phyloP scores from a whole-genome alignment of 169 alveolate genomes.

The Plasmodium berghei region DNA sequence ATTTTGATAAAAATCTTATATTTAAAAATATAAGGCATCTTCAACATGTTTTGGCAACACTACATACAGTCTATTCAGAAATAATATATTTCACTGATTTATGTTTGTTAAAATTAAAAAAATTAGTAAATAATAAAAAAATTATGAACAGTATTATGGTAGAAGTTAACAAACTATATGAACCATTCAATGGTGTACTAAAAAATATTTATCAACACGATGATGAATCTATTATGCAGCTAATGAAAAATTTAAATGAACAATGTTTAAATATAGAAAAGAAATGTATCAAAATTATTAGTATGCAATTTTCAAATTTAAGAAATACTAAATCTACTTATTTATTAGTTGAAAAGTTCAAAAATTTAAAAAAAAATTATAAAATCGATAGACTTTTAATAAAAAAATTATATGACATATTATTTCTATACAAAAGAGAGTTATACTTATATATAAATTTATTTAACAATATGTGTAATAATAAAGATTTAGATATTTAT shows the following conservation, averaged over 20 bases:
- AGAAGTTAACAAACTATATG: slow-evolving; percentile 66
- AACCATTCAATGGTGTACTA: slow-evolving; percentile 62
- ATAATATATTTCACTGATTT: slow-evolving; percentile 73
- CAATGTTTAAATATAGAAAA: slow-evolving; percentile 65
- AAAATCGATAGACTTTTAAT: slow-evolving; percentile 75
- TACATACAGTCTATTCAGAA: slow-evolving; percentile 73
- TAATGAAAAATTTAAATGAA: slow-evolving; percentile 70
- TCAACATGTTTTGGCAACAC: slow-evolving; percentile 62
- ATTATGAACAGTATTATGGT: slow-evolving; percentile 57
- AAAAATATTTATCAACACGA: slow-evolving; percentile 69
- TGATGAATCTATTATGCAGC: slow-evolving; percentile 65
- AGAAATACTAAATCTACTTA: slow-evolving; percentile 59
- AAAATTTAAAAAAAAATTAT: slow-evolving; percentile 56
- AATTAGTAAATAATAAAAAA: slow-evolving; percentile 61
- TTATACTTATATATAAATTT: slow-evolving; percentile 36
- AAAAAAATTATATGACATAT: slow-evolving; percentile 53
- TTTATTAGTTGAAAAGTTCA: slow-evolving; percentile 55
- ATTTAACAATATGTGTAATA: slow-evolving; percentile 57
- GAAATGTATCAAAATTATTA: slow-evolving; percentile 66
- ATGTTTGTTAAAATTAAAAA: slow-evolving; percentile 73
- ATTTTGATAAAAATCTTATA: slow-evolving; percentile 59
- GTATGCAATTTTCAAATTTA: slow-evolving; percentile 65
- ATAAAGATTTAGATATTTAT: slow-evolving; percentile 37
- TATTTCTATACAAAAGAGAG: slow-evolving; percentile 60
- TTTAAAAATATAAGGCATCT: slow-evolving; percentile 67